Evolutionary conservation across 352 stramenopile species (phyloP), one percentile per base, ranked within the genome.

Genomic region (Peronospora belbahrii): DNA sequence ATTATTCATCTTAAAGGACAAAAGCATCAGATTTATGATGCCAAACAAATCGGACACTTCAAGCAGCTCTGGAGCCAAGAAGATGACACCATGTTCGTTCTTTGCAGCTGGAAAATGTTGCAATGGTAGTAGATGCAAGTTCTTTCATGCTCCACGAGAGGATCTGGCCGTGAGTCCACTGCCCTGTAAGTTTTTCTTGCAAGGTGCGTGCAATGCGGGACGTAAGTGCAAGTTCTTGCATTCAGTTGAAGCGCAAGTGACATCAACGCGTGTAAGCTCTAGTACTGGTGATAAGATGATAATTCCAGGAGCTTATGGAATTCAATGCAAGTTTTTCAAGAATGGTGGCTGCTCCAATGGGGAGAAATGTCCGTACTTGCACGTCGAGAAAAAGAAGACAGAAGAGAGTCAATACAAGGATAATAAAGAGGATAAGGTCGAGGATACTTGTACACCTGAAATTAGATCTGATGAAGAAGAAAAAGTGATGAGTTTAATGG

Each of bases 321-420:
- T 78, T 28, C 59, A 65, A 0, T 91, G 83, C 65, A 83, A 70
- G 42, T 94, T 88, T 32, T 87, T 88, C 49, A 65, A 83, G 49
- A 67, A 62, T 25, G 68, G 67, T 20, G 69, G 65, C 35, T 94
- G 82, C 68, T 57, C 71, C 25, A 67, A 65, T 20, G 79, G 82
- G 1, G 57, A 71, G 33, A 67, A 56, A 7, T 91, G 82, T 49
- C 73, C 74, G 33, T 93, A 88, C 36, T 20, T 76, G 44, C 82
- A 94, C 58, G 44, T 52, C 17, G 23, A 52, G 18, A 67, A 72
- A 47, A 59, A 58, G 38, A 11, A 62, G 49, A 54, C 54, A 34
- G 6, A 62, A 24, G 39, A 59, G 24, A 35, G 4, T 6, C 37
- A 51, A 8, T 32, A 41, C 13, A 37, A 64, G 10, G 43, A 62